phyloP scores from a whole-genome alignment of 768 basidiomycete genomes.

The Suillus fuscotomentosus region DNA sequence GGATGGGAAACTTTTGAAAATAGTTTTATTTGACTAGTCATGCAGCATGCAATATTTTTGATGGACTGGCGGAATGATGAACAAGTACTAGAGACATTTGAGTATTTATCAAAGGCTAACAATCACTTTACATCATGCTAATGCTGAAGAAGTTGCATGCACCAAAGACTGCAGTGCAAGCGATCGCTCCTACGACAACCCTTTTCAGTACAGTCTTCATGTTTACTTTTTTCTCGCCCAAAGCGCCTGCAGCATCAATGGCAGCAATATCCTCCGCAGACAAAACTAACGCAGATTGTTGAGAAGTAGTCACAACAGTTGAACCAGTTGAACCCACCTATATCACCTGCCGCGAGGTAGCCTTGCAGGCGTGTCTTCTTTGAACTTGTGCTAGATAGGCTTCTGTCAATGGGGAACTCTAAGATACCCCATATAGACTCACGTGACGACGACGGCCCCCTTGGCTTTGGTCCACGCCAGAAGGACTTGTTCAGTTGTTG shows the following conservation, averaged over 20 bases:
- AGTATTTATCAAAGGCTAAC: background rate
- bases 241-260: slow-evolving; percentile 54
- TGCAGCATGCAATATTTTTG: background rate
- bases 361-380: slow-evolving; percentile 64
- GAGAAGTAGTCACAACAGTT: background rate
- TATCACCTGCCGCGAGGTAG: slow-evolving; percentile 67
- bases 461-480: slow-evolving; percentile 45
- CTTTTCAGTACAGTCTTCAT: background rate
- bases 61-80: background rate
- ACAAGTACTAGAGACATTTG: slow-evolving; percentile 1
- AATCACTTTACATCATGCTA: background rate
- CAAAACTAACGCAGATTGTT: slow-evolving; percentile 23
- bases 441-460: slow-evolving; percentile 66
- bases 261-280: slow-evolving; percentile 45
- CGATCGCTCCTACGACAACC: slow-evolving; percentile 3
- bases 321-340: slow-evolving; percentile 38
- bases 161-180: background rate
- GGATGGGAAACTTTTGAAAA: background rate
- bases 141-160: slow-evolving; percentile 3
- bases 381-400: slow-evolving; percentile 51
- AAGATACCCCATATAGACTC: slow-evolving; percentile 10
- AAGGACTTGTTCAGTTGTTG: background rate
- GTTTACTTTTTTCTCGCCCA: background rate
- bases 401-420: background rate
- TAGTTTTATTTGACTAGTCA: background rate